A percentile compares a stretch with the other conserved stretches of the same genome.
Conservation (phyloP, 2,329 filamentous ascomycete genomes). For the Trichoderma harzianum region DNA sequence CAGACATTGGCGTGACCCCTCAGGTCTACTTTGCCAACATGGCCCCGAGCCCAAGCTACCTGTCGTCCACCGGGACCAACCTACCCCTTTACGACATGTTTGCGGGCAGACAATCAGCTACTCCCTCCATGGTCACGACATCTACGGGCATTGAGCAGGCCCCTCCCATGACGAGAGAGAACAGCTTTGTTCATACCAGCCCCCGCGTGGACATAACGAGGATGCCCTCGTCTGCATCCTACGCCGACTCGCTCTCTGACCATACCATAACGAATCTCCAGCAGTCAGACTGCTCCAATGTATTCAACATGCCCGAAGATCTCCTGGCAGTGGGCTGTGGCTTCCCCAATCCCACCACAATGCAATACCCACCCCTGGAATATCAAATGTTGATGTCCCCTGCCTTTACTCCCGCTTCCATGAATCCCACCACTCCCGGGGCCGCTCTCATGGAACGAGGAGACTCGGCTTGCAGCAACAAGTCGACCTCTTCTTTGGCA, state of each 20-base stretch:
- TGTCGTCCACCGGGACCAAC: slow-evolving; percentile 26
- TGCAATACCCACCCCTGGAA: slow-evolving; percentile 32
- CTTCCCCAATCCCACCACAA: slow-evolving; percentile 22
- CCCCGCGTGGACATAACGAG: slow-evolving; percentile 36
- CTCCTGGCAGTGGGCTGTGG: slow-evolving; percentile 41
- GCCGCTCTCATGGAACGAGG: slow-evolving; percentile 43
- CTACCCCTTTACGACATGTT: slow-evolving; percentile 25
- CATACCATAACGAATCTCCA: slow-evolving; percentile 23
- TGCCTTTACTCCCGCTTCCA: slow-evolving; percentile 31
- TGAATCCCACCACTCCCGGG: slow-evolving; percentile 31
- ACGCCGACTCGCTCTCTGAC: slow-evolving; percentile 21
- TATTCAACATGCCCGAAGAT: slow-evolving; percentile 21
- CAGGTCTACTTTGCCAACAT: slow-evolving; percentile 33
- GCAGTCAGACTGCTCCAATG: slow-evolving; percentile 22
- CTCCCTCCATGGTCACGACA: slow-evolving; percentile 43
- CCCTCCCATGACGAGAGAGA: slow-evolving; percentile 42
- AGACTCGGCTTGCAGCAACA: slow-evolving; percentile 20
- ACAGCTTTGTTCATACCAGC: slow-evolving; percentile 37
- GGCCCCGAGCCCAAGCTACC: slow-evolving; percentile 31
- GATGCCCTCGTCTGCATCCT: slow-evolving; percentile 38
- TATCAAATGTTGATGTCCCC: slow-evolving; percentile 29
- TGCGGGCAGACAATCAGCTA: slow-evolving; percentile 33
- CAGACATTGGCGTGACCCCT: slow-evolving; percentile 38
- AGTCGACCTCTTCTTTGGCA: slow-evolving; percentile 44
- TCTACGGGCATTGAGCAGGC: slow-evolving; percentile 37